Base-by-base conservation (phyloP, 345 rosid species). In the Bruguiera parviflora region DNA sequence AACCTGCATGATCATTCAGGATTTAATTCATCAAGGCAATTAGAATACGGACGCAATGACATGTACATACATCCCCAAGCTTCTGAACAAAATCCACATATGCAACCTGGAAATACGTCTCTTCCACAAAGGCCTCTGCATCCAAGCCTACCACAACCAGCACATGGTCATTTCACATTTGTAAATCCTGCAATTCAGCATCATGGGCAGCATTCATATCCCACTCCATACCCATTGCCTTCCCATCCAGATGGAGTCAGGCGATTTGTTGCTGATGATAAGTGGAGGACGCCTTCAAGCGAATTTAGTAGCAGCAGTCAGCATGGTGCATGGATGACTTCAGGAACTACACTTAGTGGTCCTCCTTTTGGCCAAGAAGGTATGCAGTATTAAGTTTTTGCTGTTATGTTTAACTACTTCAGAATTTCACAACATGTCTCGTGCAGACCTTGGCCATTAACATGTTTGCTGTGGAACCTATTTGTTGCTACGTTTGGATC, bases 21-120 rank as follows among this genome's bases (percentile, higher is more conserved):
- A 69, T 89, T 75, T 81, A 83, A 78, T 81, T 63, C 90, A 64
- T 76, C 93, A 21, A 87, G 93, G 79, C 89, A 78, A 64, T 71
- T 84, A 65, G 96, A 92, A 60, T 89, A 80, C 80, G 89, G 91
- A 61, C 88, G 75, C 52, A 78, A 74, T 70, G 96, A 87, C 67
- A 57, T 81, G 53, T 84, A 70, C 66, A 62, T 85, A 53, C 86
- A 85, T 71, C 76, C 85, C 58, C 95, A 86, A 82, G 75, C 77
- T 39, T 80, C 96, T 66, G 96, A 88, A 69, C 77, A 80, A 67
- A 83, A 82, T 72, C 88, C 83, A 37, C 89, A 80, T 70, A 88
- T 87, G 83, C 98, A 84, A 74, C 84, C 86, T 6, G 84, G 82
- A 69, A 83, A 61, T 75, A 49, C 75, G 67, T 67, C 88, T 72